Conservation (phyloP, 192 early-diverging fungal genomes). For the Jimgerdemannia lactiflua region DNA sequence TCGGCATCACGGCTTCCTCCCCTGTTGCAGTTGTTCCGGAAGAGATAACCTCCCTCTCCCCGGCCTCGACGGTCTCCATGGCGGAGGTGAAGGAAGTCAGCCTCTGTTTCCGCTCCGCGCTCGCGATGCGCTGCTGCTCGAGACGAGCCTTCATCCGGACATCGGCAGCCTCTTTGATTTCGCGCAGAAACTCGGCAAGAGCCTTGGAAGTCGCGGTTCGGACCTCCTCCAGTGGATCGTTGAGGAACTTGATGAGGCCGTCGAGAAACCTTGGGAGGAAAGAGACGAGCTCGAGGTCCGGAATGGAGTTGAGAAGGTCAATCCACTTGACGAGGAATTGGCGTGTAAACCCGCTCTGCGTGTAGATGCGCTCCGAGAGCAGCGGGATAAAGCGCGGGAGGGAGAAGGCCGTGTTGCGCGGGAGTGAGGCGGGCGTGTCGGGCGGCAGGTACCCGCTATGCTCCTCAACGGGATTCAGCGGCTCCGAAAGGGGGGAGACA, state of each 20-base stretch:
- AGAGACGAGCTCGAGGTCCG: slow-evolving; percentile 89
- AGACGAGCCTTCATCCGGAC: background rate
- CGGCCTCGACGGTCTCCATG: no score
- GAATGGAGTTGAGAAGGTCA: slow-evolving; percentile 85
- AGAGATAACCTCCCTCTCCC: no score
- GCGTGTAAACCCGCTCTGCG: slow-evolving; percentile 84
- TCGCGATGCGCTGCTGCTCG: background rate
- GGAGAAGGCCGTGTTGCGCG: slow-evolving; percentile 75
- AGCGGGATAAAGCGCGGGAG: slow-evolving; percentile 93
- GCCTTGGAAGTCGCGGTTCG: slow-evolving; percentile 76
- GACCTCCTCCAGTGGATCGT: slow-evolving; percentile 89
- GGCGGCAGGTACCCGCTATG: slow-evolving; percentile 19
- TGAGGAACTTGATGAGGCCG: slow-evolving; percentile 85
- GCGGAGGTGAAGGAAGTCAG: no score
- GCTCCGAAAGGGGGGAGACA: slow-evolving; percentile 38
- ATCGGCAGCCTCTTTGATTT: slow-evolving; percentile 71
- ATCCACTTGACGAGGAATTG: slow-evolving; percentile 97
- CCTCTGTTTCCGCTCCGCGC: no score
- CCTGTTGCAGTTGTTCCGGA: no score
- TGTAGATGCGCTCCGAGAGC: slow-evolving; percentile 87
- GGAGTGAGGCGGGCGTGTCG: slow-evolving; percentile 44
- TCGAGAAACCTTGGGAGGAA: slow-evolving; percentile 95
- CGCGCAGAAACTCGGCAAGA: slow-evolving; percentile 86
- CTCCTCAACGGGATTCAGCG: slow-evolving; percentile 26
- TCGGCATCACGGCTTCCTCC: no score